These are phyloP conservation scores for Coemansia sp. DNA, from an alignment of 192 early-diverging fungal genomes.

Conservation along the genomic window DNA sequence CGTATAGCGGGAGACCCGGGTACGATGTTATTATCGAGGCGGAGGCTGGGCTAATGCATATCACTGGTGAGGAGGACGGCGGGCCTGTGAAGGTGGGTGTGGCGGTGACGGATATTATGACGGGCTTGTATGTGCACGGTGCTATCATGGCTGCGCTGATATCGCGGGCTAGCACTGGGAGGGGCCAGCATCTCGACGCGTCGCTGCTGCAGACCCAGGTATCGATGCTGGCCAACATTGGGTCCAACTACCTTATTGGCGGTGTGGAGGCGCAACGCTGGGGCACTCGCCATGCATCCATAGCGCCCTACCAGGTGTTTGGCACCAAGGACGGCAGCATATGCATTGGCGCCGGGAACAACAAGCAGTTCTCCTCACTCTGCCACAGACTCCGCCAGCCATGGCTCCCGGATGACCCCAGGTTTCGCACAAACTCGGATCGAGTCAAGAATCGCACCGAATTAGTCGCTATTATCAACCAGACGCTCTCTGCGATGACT, in stretches of 20 bases:
- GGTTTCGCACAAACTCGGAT: conserved; percentile 67
- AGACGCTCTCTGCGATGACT: conserved; percentile 46
- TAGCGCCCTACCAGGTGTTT: conserved; percentile 91
- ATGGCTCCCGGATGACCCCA: conserved; percentile 50
- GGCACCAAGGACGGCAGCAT: conserved; percentile 73
- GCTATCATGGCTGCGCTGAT: conserved; percentile 87
- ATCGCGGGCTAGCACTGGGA: conserved; percentile 59
- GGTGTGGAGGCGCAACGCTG: conserved; percentile 74
- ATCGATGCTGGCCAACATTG: conserved; percentile 87
- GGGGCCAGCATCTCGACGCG: conserved; percentile 85
- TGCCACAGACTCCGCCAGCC: conserved; percentile 55
- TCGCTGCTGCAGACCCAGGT: conserved; percentile 88
- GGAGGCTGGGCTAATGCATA: conserved; percentile 94
- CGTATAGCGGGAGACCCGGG: conserved; percentile 74
- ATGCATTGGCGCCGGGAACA: conserved; percentile 90
- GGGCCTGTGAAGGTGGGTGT: conserved; percentile 93
- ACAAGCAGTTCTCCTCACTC: conserved; percentile 75
- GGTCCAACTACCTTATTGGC: conserved; percentile 79
- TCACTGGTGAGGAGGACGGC: conserved; percentile 84
- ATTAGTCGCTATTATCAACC: conserved; percentile 61
- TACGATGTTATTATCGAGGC: conserved; percentile 90
- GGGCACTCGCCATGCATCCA: conserved; percentile 87
- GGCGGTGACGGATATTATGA: conserved; percentile 83
- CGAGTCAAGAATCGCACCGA: conserved; percentile 71
- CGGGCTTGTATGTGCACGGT: conserved; percentile 84